These are phyloP conservation scores for Clarkia xantiana DNA, from an alignment of 345 rosid genomes.

Conservation along the genomic window DNA sequence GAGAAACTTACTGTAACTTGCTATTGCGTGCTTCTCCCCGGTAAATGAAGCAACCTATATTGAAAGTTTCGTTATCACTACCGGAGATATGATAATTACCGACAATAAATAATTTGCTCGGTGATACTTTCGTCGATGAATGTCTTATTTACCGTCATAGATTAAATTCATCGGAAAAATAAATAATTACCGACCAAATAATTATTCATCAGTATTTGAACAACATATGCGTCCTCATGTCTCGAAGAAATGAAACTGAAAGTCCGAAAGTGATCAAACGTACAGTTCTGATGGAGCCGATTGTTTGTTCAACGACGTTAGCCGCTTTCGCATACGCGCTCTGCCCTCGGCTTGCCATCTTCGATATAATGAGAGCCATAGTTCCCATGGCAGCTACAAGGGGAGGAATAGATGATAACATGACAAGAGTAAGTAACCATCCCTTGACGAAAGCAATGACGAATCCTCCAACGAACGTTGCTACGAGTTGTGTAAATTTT, in stretches of 20 bases:
- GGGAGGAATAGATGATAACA: slow-evolving; percentile 54
- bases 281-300: slow-evolving; percentile 84
- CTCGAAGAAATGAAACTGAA: too few relatives aligned
- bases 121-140: too few relatives aligned
- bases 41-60: slow-evolving; percentile 81
- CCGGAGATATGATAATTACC: too few relatives aligned
- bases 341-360: slow-evolving; percentile 50
- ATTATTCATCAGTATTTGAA: too few relatives aligned
- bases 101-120: too few relatives aligned
- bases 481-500: slow-evolving; percentile 47
- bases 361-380: slow-evolving; percentile 36
- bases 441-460: slow-evolving; percentile 53
- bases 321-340: slow-evolving; percentile 66
- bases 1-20: slow-evolving; percentile 19
- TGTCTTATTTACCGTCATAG: too few relatives aligned
- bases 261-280: too few relatives aligned
- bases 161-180: too few relatives aligned
- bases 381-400: slow-evolving; percentile 49
- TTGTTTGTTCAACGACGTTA: slow-evolving; percentile 52
- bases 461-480: slow-evolving; percentile 72
- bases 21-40: slow-evolving; percentile 24
- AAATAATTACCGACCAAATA: too few relatives aligned
- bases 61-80: too few relatives aligned
- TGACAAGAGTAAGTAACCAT: slow-evolving; percentile 77
- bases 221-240: slow-evolving; percentile 3